Evolutionary conservation across 1,284 basidiomycete genomes (phyloP), one percentile per base, ranked within the genome.

Genomic region (Cutaneotrichosporon cavernicola): DNA sequence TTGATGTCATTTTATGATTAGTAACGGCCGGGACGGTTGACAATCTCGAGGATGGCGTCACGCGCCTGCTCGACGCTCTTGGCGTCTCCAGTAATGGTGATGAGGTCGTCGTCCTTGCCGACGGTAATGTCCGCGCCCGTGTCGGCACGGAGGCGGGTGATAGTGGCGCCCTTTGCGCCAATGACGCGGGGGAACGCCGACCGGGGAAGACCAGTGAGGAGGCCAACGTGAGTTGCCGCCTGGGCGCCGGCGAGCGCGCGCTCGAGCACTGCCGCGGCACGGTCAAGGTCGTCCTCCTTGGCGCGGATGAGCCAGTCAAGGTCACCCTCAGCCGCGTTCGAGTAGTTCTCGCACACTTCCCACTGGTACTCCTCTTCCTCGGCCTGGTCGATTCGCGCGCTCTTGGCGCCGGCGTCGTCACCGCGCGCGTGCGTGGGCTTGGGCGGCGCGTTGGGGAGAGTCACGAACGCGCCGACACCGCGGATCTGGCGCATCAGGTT

Each of bases 101-200:
- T 92, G 30, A 88, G 88, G 74, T 85, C 56, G 75, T 90, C 90
- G 69, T 93, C 91, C 70, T 90, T 87, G 77, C 90, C 87, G 67
- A 95, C 90, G 52, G 87, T 90, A 69, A 96, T 92, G 76, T 94
- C 91, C 61, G 92, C 89, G 49, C 91, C 90, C 60, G 90, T 94
- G 81, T 93, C 91, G 62, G 85, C 85, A 65, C 92, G 88, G 56
- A 96, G 85, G 62, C 91, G 88, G 58, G 88, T 84, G 64, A 95
- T 90, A 71, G 91, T 95, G n/a, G 91, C 75, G 38, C 80, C 80
- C 75, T 74, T 79, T 26, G 88, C 81, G 52, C 92, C 92, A 66
- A 96, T 92, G 72, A 96, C 93, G 72, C 91, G 85, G 16, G 73
- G 90, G 88, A 82, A 82, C 8, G 80, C 77, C 49, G 77, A 77